Evolutionary conservation across 768 basidiomycete genomes (phyloP).

Genomic region (Suillus americanus): DNA sequence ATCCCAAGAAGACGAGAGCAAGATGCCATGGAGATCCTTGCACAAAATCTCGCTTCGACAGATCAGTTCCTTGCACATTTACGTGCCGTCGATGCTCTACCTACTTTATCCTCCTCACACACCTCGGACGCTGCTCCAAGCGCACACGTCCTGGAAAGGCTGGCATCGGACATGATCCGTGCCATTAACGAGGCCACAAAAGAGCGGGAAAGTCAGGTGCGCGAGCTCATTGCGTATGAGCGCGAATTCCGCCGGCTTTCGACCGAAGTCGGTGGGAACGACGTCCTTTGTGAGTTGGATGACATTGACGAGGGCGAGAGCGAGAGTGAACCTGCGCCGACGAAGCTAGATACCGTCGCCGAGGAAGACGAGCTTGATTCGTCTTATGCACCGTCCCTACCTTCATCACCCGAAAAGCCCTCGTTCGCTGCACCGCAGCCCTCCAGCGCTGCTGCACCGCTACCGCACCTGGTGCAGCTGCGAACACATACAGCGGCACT

Average conservation of each 20-base stretch:
- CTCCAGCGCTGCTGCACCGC: conserved; percentile 17
- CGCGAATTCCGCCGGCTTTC: conserved; percentile 78
- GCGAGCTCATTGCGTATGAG: conserved; percentile 75
- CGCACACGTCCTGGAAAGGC: conserved; percentile 52
- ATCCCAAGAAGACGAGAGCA: conserved; percentile 27
- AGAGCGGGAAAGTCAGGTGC: conserved; percentile 79
- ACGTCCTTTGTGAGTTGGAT: conserved; percentile 69
- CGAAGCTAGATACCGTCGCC: conserved; percentile 34
- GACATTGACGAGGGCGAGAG: conserved; percentile 48
- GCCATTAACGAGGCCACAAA: conserved; percentile 72
- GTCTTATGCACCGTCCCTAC: conserved; percentile 38
- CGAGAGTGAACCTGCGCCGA: conserved; percentile 28
- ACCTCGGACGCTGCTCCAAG: conserved; percentile 21
- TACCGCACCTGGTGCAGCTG: conserved; percentile 52
- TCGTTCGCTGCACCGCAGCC: conserved; percentile 53
- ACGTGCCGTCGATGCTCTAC: conserved; percentile 63
- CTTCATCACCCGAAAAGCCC: conserved; percentile 53
- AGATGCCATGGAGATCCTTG: conserved; percentile 73
- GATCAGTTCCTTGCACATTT: conserved; percentile 76
- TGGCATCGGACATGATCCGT: conserved; percentile 77
- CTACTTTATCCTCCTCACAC: conserved; percentile 32
- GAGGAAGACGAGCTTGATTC: conserved; percentile 40
- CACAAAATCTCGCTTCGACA: conserved; percentile 73
- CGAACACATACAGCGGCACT: conserved; percentile 75
- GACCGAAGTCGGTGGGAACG: conserved; percentile 74